Percentiles rank a stretch among this genome's conserved stretches.
phyloP scores from a whole-genome alignment of 1,284 basidiomycete species.

The Ustilago bromivora region DNA sequence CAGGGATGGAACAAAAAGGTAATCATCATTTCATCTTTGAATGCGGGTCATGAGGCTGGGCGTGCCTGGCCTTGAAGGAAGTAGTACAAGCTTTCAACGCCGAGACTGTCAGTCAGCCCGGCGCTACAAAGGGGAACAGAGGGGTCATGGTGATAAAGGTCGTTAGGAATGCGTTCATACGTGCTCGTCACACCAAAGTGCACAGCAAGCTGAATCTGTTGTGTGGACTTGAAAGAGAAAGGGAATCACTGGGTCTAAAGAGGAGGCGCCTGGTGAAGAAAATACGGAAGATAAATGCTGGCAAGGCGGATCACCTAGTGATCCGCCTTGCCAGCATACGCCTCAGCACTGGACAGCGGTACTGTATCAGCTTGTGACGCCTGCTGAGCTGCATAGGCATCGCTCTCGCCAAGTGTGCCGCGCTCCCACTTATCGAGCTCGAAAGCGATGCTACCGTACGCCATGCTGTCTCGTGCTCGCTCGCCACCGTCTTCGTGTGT shows the following conservation, averaged over 20 bases:
- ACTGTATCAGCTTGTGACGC: constrained; percentile 3
- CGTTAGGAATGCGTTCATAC: background rate
- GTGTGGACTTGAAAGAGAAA: background rate
- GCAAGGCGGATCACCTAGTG: constrained; percentile 3
- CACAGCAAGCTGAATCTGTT: background rate
- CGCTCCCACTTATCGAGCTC: constrained; percentile 66
- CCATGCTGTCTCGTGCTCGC: constrained; percentile 42
- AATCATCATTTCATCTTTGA: constrained; percentile 12
- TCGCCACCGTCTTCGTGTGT: constrained; percentile 47
- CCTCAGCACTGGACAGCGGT: constrained; percentile 41
- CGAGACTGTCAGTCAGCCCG: background rate
- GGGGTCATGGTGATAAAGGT: constrained; percentile 4
- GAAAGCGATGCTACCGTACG: constrained; percentile 58
- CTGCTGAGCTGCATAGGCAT: constrained; percentile 15
- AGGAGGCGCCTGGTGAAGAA: background rate
- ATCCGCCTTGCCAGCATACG: constrained; percentile 31
- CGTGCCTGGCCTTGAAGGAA: background rate
- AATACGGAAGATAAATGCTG: background rate
- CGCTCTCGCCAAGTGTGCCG: constrained; percentile 29
- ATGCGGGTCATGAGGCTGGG: constrained; percentile 1
- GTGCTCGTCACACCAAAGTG: constrained; percentile 5
- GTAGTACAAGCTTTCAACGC: constrained; percentile 4
- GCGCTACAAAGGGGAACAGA: constrained; percentile 14
- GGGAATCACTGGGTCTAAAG: constrained; percentile 4
- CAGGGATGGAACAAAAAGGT: background rate